These are phyloP conservation scores for Arabidopsis hybrid DNA, from an alignment of 441 rosid genomes.

Conservation along the genomic window DNA sequence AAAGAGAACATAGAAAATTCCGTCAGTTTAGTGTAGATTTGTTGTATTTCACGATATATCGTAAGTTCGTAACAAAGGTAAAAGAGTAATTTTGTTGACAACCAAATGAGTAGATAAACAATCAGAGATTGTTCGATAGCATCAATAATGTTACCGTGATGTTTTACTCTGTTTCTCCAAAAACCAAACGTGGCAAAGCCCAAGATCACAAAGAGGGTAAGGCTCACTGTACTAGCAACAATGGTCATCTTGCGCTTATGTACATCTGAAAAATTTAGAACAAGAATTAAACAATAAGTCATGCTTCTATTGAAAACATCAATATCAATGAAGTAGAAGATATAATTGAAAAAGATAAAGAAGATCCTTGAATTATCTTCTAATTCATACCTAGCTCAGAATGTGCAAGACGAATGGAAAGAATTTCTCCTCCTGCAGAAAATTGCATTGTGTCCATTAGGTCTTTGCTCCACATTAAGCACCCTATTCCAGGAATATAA, in stretches of 20 bases:
- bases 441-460: slow-evolving; percentile 64
- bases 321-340: not conserved
- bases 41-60: not conserved
- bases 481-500: slow-evolving; percentile 48
- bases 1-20: not conserved
- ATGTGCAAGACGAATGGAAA: slow-evolving; percentile 57
- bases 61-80: not conserved
- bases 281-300: not conserved
- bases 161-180: slow-evolving; percentile 15
- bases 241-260: not conserved
- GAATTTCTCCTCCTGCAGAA: slow-evolving; percentile 38
- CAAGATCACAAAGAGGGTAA: slow-evolving; percentile 1
- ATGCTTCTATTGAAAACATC: not conserved
- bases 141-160: slow-evolving; percentile 11
- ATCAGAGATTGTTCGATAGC: not conserved
- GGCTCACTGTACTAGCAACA: slow-evolving; percentile 15
- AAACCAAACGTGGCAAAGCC: not conserved
- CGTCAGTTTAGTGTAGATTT: not conserved
- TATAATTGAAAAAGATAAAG: not conserved
- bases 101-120: slow-evolving; percentile 5
- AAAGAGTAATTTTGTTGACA: not conserved
- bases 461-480: slow-evolving; percentile 64
- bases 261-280: slow-evolving; percentile 9
- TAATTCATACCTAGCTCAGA: slow-evolving; percentile 61
- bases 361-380: not conserved